These are phyloP conservation scores for Phytophthora ramorum DNA, from an alignment of 352 stramenopile species.

Conservation along the genomic window DNA sequence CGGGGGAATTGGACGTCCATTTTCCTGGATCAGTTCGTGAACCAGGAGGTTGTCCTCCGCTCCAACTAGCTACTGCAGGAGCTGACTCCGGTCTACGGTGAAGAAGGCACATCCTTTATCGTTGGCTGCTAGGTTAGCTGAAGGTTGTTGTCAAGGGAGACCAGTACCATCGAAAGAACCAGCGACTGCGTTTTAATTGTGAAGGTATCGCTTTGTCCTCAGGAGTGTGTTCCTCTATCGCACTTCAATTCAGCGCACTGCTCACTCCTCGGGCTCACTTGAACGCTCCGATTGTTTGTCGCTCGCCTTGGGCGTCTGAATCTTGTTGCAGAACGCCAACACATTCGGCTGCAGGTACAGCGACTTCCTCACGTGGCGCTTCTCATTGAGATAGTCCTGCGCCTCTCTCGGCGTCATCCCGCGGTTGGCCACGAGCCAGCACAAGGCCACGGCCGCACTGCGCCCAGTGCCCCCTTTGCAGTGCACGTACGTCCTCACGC, in stretches of 20 bases:
- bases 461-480: slow-evolving; percentile 96
- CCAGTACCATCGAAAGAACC: slow-evolving; percentile 2
- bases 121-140: slow-evolving; percentile 31
- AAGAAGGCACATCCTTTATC: slow-evolving; percentile 24
- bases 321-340: slow-evolving; percentile 71
- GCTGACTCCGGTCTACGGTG: slow-evolving; percentile 64
- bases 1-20: slow-evolving; percentile 41
- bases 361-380: slow-evolving; percentile 90
- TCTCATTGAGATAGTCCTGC: slow-evolving; percentile 89
- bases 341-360: slow-evolving; percentile 92
- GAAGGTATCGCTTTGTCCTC: background rate
- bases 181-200: slow-evolving; percentile 19
- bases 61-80: slow-evolving; percentile 67
- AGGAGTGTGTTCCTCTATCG: background rate
- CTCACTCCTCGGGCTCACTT: slow-evolving; percentile 20
- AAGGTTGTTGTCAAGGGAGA: slow-evolving; percentile 35
- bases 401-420: slow-evolving; percentile 79
- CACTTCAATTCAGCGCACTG: background rate
- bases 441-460: slow-evolving; percentile 91
- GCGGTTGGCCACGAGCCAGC: slow-evolving; percentile 87
- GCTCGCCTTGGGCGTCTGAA: slow-evolving; percentile 31
- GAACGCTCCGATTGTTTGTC: slow-evolving; percentile 12
- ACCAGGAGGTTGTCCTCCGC: slow-evolving; percentile 67
- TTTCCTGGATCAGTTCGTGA: slow-evolving; percentile 77
- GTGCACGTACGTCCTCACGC: slow-evolving; percentile 95